These are phyloP conservation scores for Solanum pimpinellifolium DNA, from an alignment of 257 asterid species.

Conservation along the genomic window DNA sequence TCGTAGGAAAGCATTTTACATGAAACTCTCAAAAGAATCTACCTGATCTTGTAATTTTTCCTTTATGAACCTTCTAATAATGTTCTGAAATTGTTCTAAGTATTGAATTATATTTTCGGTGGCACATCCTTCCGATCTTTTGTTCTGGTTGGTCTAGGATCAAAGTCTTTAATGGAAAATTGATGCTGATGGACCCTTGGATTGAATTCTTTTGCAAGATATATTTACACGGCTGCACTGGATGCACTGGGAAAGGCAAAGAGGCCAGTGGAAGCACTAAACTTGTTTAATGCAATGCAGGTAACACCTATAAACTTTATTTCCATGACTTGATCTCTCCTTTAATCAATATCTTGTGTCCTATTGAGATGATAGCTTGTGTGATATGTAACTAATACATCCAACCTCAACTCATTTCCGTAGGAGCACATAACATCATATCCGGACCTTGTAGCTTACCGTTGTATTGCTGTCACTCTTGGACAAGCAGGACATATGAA, in stretches of 20 bases:
- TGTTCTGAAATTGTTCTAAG: background rate
- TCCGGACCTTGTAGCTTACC: conserved; percentile 88
- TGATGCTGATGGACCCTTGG: background rate
- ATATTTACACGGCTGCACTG: conserved; percentile 70
- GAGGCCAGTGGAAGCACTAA: conserved; percentile 92
- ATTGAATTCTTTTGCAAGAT: conserved; percentile 23
- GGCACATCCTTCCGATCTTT: background rate
- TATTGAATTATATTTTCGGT: background rate
- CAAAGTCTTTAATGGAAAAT: background rate
- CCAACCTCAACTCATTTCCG: background rate
- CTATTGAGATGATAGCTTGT: background rate
- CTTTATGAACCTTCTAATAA: background rate
- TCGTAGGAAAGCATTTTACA: background rate
- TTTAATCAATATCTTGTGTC: background rate
- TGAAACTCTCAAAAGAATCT: background rate
- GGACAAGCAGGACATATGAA: conserved; percentile 98
- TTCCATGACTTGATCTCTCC: background rate
- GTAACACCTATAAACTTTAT: conserved; percentile 18
- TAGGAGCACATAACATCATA: conserved; percentile 74
- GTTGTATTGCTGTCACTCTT: conserved; percentile 79
- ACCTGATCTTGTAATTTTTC: background rate
- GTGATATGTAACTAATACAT: background rate
- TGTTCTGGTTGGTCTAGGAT: background rate
- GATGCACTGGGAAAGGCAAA: conserved; percentile 85
- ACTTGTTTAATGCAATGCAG: conserved; percentile 75